Base-by-base conservation (phyloP, 2,329 filamentous ascomycete genomes). In the Colletotrichum falcatum region DNA sequence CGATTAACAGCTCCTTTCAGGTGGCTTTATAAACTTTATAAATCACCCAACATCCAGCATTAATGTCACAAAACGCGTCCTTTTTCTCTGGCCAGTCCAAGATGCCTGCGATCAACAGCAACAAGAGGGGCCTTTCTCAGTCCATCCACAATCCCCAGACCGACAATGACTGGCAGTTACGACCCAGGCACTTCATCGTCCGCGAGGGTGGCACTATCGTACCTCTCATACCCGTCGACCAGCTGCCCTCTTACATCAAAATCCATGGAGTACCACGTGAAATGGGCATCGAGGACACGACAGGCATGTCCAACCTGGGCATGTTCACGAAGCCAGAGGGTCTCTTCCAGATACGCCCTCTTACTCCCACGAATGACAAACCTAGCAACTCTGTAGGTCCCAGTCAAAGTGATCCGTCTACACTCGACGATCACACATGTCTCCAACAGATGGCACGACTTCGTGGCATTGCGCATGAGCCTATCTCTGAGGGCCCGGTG, bases 201-300 rank as follows among this genome's bases (percentile, higher is more conserved):
- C 81, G 84, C 46, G 61, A 67, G 16, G 44, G 33, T 23, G 80
- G 79, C 3, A 76, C 77, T 8, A 80, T 86, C 4, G 85, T 89
- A 1, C 87, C 87, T 8, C 81, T 89, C n/a, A 80, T 89, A n/a
- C 81, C 87, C 0, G 76, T 83, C 16, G 87, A 89, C 74, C 80
- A 88, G 70, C 81, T 89, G 0, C 86, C 86, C 0, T 75, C 78
- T 1, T 84, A 83, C 79, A 72, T 87, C 5, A 77, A 83, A 6
- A 75, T 86, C 14, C 67, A 79, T 42, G 83, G 82, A 30, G 78
- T 85, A 3, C 84, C 86, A 3, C 83, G 84, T 7, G 73, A 80
- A 61, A 77, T 87, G 16, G 74, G 72, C 3, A 71, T 78, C 7
- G 78, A 81, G 44, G 79, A 86, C 65, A 81, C 80, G 2, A 72